Evolutionary conservation across 257 asterid species (phyloP), one percentile per base, ranked within the genome.

Genomic region (Solanum virginianum): DNA sequence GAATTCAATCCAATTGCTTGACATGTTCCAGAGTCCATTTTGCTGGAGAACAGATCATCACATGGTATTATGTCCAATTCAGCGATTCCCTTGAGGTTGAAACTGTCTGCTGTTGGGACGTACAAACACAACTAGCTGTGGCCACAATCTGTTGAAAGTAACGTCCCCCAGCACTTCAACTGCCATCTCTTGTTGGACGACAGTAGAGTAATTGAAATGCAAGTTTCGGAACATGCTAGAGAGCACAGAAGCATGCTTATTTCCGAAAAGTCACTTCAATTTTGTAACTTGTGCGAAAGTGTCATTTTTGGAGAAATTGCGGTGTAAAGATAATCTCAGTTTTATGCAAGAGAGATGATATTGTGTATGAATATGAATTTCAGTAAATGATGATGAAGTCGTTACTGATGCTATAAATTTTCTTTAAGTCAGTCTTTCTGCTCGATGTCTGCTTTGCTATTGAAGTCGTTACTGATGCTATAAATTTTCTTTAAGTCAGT

Each of bases 1-100:
- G 93, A 93, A 54, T 49, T 24, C 24, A 77, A 24, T 43, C 22
- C 63, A 51, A n/a, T n/a, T n/a, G 47, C 26, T 59, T 59, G 29
- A 20, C 66, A 59, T 59, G 66, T 59, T 59, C 66, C 14, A 20
- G 29, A 59, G 65, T 57, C 65, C 65, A 18, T 66, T 6, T 45
- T 66, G 75, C 47, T 9, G 79, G 15, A 17, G 79, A 69, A 69
- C 8, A 69, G 79, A 18, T 47, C n/a, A 14, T 47, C 1, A n/a
- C 60, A 47, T 22, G 81, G 9, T 14, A 8, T 45, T 72, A 56
- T 11, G 29, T 71, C 55, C 17, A 72, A 45, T 77, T 75, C 60
- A 13, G 63, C 16, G 24, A 51, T 15, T 24, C 4, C 24, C 24
- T 51, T 77, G 82, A 51, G 63, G 16, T 77, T 24, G 63, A 14